Conservation (phyloP, 2,329 filamentous ascomycete genomes). For the Acarospora socialis region DNA sequence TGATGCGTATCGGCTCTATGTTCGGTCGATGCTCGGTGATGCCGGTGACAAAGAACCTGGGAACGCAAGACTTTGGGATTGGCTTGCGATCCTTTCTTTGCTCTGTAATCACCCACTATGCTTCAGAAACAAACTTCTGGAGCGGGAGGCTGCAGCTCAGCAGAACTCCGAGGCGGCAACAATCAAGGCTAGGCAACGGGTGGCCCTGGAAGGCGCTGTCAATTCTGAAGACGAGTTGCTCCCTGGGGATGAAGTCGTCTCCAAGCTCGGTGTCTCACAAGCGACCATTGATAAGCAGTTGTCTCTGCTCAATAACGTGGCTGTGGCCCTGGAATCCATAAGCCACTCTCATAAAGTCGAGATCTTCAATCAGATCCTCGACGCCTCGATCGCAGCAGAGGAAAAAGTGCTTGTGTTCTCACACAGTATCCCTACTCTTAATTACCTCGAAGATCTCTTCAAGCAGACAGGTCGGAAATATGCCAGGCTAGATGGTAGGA, state of each 20-base stretch:
- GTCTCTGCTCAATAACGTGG: constrained; percentile 19
- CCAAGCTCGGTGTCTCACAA: constrained; percentile 24
- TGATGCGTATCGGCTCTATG: constrained; percentile 44
- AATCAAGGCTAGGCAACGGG: neutral
- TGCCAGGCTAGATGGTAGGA: constrained; percentile 54
- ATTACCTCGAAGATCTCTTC: constrained; percentile 52
- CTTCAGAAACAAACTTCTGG: constrained; percentile 36
- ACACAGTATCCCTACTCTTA: constrained; percentile 52
- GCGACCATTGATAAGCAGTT: constrained; percentile 22
- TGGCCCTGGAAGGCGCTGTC: neutral
- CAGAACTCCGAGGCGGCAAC: neutral
- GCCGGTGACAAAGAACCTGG: constrained; percentile 18
- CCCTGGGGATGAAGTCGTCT: constrained; percentile 22
- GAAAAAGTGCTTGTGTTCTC: constrained; percentile 78
- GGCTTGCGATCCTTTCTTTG: constrained; percentile 37
- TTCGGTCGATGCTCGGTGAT: constrained; percentile 25
- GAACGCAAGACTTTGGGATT: constrained; percentile 36
- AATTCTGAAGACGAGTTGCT: constrained; percentile 11
- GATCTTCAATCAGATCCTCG: constrained; percentile 55
- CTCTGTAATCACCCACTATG: constrained; percentile 45
- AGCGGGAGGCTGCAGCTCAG: constrained; percentile 16
- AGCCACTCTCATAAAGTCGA: constrained; percentile 52
- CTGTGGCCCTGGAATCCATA: constrained; percentile 26
- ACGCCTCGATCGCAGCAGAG: constrained; percentile 42
- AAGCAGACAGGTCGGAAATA: constrained; percentile 31